Percentiles rank a stretch among this genome's conserved stretches.
Evolutionary conservation across 2,329 filamentous ascomycete species (phyloP).

Genomic region (Penicillium sp.): DNA sequence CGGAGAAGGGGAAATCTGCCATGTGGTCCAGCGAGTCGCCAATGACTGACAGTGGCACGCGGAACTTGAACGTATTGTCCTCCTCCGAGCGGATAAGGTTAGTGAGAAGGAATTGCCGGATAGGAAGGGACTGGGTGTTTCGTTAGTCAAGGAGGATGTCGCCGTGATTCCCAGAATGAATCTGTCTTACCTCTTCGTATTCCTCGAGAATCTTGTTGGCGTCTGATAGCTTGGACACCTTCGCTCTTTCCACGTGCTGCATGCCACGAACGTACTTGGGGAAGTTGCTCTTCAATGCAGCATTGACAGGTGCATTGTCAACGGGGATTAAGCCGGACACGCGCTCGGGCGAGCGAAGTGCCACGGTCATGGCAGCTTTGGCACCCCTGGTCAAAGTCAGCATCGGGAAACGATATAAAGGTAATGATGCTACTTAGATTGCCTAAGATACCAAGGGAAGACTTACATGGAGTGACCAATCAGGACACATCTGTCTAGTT

Average conservation of each 20-base stretch:
- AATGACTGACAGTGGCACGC: constrained; percentile 77
- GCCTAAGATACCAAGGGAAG: constrained; percentile 4
- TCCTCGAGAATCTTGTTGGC: constrained; percentile 78
- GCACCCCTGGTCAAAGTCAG: constrained; percentile 69
- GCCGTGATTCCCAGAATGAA: neutral
- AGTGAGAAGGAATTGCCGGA: constrained; percentile 90
- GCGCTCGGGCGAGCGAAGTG: constrained; percentile 70
- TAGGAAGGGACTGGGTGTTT: constrained; percentile 63
- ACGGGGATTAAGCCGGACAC: constrained; percentile 79
- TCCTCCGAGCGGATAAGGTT: constrained; percentile 70
- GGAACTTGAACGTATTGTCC: constrained; percentile 69
- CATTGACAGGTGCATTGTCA: constrained; percentile 90
- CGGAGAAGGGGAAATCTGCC: constrained; percentile 86
- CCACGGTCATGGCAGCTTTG: constrained; percentile 88
- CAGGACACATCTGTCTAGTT: constrained; percentile 72
- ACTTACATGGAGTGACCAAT: constrained; percentile 92
- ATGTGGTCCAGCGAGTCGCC: constrained; percentile 72
- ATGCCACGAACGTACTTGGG: constrained; percentile 82
- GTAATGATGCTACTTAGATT: neutral
- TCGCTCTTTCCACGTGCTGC: constrained; percentile 75
- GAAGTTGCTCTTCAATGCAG: constrained; percentile 75
- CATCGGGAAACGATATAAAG: neutral
- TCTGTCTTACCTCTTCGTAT: constrained; percentile 68
- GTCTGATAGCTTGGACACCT: constrained; percentile 72
- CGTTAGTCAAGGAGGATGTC: constrained; percentile 1